Evolutionary conservation across 352 stramenopile species (phyloP), one percentile per base, ranked within the genome.

Genomic region (Pythium chondricola): DNA sequence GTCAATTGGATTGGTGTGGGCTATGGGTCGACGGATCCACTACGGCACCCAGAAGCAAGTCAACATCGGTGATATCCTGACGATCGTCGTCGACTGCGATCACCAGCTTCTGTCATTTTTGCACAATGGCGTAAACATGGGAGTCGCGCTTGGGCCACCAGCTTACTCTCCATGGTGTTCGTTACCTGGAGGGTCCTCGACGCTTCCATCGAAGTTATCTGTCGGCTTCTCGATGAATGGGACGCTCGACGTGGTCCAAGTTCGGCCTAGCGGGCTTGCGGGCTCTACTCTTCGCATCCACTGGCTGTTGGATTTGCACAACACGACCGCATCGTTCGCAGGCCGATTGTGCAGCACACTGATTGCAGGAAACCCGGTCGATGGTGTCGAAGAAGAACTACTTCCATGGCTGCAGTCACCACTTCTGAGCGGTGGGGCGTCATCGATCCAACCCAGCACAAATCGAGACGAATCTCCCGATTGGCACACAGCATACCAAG

Each of bases 241-340:
- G 2, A 60, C 66, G 1, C 67, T 90, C 48, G 81, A 93, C 49
- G 57, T 87, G n/a, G 67, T 85, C 16, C 70, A 93, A 43, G 67
- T 90, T 26, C 62, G 74, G 33, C 75, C 83, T 7, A 80, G 76
- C 11, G 83, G 83, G 10, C 66, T 93, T 10, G 74, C 71, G 9
- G 82, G 76, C 46, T 90, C 81, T n/a, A 94, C 79, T 0, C 58
- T 92, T 25, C 71, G 69, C 20, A 58, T 94, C 11, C 83, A 92
- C 31, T 94, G 83, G 83, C 48, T 94, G 16, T 80, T 90, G 20
- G 83, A 94, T 47, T 64, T 91, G 38, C 77, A 86, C 43, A 88
- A 87, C 25, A 74, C 77, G 13, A 43, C 88, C 25, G 63, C 83
- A 18, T 93, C 79, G 22, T 65, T 94, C 6, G 76, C 70, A 22